Conservation (phyloP, 2,329 filamentous ascomycete genomes). For the Fusarium verrucosum region DNA sequence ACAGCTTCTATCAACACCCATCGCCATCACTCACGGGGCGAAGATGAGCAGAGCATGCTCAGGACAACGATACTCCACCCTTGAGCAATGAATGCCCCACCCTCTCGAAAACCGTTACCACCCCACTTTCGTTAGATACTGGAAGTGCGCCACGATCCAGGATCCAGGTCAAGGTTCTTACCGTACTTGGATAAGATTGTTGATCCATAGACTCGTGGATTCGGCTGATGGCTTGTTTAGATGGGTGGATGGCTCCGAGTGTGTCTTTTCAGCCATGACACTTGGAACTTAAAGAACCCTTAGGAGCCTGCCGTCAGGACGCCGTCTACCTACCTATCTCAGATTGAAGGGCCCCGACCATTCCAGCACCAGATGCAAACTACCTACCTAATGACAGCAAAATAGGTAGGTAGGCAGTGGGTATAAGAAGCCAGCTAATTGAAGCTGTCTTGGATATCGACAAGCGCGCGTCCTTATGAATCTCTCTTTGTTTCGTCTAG, state of each 20-base stretch:
- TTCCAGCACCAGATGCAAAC: background rate
- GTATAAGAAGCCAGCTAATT: background rate
- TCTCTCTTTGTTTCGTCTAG: slow-evolving; percentile 23
- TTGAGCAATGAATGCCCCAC: slow-evolving; percentile 13
- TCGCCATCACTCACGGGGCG: slow-evolving; percentile 26
- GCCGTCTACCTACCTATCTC: background rate
- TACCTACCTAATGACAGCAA: background rate
- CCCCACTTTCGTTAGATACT: slow-evolving; percentile 32
- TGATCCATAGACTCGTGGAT: slow-evolving; percentile 16
- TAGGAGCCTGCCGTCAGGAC: background rate
- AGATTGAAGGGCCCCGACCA: background rate
- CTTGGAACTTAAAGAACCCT: background rate
- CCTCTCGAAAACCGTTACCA: slow-evolving; percentile 33
- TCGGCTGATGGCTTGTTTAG: background rate
- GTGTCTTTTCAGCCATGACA: background rate
- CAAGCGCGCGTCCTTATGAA: background rate
- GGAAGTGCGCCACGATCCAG: slow-evolving; percentile 32
- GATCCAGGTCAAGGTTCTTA: slow-evolving; percentile 28
- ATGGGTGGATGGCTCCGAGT: background rate
- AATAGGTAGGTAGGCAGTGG: background rate
- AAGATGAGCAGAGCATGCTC: slow-evolving; percentile 27
- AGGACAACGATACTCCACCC: slow-evolving; percentile 16
- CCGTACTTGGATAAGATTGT: slow-evolving; percentile 9
- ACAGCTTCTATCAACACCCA: slow-evolving; percentile 5
- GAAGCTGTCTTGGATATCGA: slow-evolving; percentile 5